Evolutionary conservation across 148 eudicot genomes (phyloP).

Genomic region (Cornus florida): DNA sequence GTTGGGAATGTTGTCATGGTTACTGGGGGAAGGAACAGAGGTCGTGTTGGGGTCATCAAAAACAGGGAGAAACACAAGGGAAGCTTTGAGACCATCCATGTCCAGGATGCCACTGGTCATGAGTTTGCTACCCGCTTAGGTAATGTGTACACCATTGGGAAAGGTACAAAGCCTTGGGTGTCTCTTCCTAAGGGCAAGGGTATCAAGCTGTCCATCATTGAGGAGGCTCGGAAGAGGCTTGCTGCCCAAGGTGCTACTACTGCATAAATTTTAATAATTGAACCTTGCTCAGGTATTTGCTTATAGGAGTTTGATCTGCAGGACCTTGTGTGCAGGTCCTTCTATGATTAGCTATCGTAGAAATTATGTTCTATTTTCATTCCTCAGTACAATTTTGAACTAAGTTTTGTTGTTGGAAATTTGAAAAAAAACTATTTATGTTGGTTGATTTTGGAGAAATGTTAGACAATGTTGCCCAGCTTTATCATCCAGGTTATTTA

Average conservation of each 20-base stretch:
- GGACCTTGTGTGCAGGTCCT: not conserved
- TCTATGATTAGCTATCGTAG: not conserved
- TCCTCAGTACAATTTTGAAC: constrained; percentile 13
- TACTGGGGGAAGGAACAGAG: constrained; percentile 62
- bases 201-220: constrained; percentile 51
- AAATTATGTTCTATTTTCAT: not conserved
- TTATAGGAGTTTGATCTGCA: not conserved
- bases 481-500: no score
- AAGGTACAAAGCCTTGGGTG: constrained; percentile 57
- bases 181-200: constrained; percentile 61
- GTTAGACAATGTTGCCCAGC: not conserved
- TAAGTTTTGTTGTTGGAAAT: constrained; percentile 10
- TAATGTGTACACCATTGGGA: constrained; percentile 51
- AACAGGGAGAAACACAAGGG: constrained; percentile 65
- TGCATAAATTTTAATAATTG: constrained; percentile 8
- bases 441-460: not conserved
- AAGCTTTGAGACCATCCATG: constrained; percentile 53
- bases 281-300: not conserved
- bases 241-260: constrained; percentile 31
- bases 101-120: constrained; percentile 49
- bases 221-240: constrained; percentile 53
- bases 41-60: constrained; percentile 55
- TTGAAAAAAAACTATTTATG: not conserved
- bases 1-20: constrained; percentile 68
- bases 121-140: constrained; percentile 62